Evolutionary conservation across 352 stramenopile genomes (phyloP), one percentile per base, ranked within the genome.

Genomic region (Phytophthora quininea): DNA sequence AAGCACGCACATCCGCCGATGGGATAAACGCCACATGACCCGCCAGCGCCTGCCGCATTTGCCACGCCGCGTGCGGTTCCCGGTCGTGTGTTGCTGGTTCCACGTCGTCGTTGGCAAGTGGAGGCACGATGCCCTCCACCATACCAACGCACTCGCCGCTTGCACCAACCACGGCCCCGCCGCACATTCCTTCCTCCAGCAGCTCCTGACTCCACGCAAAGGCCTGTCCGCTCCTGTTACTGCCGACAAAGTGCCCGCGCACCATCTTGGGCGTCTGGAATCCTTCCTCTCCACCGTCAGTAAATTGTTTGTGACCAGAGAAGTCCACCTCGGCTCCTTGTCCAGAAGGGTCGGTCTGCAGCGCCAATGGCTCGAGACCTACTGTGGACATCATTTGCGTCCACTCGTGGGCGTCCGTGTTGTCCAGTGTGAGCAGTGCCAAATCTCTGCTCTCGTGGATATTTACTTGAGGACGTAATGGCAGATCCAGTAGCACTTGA

Each of bases 171-270:
- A 92, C 87, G 0, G 87, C 87, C 15, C 87, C 87, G 14, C 87
- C 87, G 48, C 87, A 95, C 87, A 95, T 95, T 30, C 87, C 87
- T 74, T 95, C 84, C 55, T 90, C 80, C 33, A 95, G 58, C 9
- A 93, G 70, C 54, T 90, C 74, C 51, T 85, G 73, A 68, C 83
- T 95, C 80, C 73, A 90, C 1, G 82, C 84, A 46, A 95, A 95
- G 50, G 79, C 83, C 57, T 95, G 87, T 37, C 82, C 69, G 37
- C 86, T 75, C 4, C 58, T 55, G 54, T 73, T 90, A 49, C 86
- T 62, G 14, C 79, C 87, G 3, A 92, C 73, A 67, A 89, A 95
- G 30, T 77, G 68, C 40, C 87, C 87, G 3, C 58, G 19, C 12
- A 93, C 79, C 27, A 77, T 58, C 64, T 82, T 89, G 3, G 82